Conservation (phyloP, 371 early-diverging fungal species). For the Mucor lusitanicus region DNA sequence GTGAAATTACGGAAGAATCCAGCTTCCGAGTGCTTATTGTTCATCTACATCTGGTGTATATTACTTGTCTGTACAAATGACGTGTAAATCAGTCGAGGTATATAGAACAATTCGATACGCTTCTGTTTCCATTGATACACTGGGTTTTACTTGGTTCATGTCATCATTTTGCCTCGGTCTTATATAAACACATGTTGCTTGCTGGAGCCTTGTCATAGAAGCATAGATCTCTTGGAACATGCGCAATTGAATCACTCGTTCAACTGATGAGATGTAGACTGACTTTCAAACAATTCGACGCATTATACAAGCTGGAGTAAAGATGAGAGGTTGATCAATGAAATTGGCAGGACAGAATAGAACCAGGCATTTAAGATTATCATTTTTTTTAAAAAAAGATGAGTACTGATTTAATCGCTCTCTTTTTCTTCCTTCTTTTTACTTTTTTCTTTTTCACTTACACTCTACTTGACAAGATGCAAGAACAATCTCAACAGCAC, state of each 20-base stretch:
- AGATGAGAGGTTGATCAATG: not conserved
- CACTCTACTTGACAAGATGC: not conserved
- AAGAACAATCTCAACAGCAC: not conserved
- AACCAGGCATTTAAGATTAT: not conserved
- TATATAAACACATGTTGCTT: not conserved
- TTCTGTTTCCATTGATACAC: not conserved
- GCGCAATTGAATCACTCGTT: not conserved
- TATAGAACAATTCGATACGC: not conserved
- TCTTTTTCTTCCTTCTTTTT: not conserved
- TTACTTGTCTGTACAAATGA: not conserved
- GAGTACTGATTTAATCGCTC: not conserved
- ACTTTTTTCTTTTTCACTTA: not conserved
- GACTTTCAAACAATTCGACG: not conserved
- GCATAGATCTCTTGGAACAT: not conserved
- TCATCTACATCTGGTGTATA: not conserved
- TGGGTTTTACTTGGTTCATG: not conserved
- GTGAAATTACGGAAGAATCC: not conserved
- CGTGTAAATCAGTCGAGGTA: not conserved
- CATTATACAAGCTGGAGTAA: not conserved
- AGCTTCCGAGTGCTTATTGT: not conserved
- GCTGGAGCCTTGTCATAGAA: not conserved
- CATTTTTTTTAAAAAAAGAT: not conserved
- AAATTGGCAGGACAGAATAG: not conserved
- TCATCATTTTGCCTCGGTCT: not conserved
- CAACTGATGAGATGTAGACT: not conserved